phyloP scores from a whole-genome alignment of 768 basidiomycete genomes.

The Russula brevipes region DNA sequence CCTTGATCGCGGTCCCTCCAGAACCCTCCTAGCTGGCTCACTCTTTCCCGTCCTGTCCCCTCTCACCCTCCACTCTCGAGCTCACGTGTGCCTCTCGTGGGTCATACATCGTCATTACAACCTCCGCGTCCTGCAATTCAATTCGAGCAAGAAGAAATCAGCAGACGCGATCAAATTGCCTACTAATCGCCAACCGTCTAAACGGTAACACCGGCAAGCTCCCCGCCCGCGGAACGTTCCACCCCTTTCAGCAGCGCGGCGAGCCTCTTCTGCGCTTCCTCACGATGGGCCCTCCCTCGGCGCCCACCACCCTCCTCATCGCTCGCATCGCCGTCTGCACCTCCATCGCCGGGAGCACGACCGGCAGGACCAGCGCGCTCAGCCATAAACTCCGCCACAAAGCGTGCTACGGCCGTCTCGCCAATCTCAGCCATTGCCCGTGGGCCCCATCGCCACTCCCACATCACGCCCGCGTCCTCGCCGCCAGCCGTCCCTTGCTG shows the following conservation, averaged over 20 bases:
- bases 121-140: too few species aligned
- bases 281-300: conserved; percentile 22
- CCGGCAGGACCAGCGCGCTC: conserved; percentile 27
- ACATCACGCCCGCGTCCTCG: conserved; percentile 39
- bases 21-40: too few species aligned
- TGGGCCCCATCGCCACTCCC: conserved; percentile 85
- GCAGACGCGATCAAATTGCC: neutral
- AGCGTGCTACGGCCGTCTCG: conserved; percentile 66
- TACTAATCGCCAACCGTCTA: neutral
- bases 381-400: conserved; percentile 79
- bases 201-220: conserved; percentile 36
- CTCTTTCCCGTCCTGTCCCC: too few species aligned
- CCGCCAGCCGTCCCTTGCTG: conserved; percentile 21
- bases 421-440: conserved; percentile 79
- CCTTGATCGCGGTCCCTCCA: too few species aligned
- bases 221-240: conserved; percentile 59
- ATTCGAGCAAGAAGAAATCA: too few species aligned
- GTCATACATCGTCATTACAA: too few species aligned
- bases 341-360: neutral
- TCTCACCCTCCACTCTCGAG: too few species aligned
- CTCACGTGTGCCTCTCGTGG: too few species aligned
- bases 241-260: conserved; percentile 50
- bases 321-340: neutral
- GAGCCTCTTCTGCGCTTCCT: conserved; percentile 36
- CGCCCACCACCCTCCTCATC: conserved; percentile 25